Base-by-base conservation (phyloP, 805 yeast genomes). In the Kluyveromyces siamensis region DNA sequence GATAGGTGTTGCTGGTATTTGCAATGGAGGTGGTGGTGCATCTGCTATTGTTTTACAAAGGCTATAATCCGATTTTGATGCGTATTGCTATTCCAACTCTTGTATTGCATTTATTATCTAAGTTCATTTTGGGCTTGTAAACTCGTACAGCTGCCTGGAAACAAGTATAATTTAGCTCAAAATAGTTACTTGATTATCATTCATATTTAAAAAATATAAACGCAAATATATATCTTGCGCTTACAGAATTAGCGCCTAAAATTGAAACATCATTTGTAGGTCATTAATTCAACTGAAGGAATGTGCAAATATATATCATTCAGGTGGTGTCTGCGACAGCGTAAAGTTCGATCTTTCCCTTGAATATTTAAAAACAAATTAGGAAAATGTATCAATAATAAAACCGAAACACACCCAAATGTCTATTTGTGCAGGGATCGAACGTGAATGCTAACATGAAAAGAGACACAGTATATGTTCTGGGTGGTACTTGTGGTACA, bases 21-120 rank as follows among this genome's bases (percentile, higher is more conserved):
- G 99, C 78, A 93, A 93, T 70, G 99, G 99, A 75, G 99, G 99
- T 63, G 99, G 99, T 67, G 99, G 99, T 67, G 98, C 97, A 45
- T 84, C 96, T 49, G 83, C 98, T 25, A 74, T 93, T 61, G 87
- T 93, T 52, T 79, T 93, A 60, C 96, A 90, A 74, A 80, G 74
- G 60, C 62, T 80, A 41, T 76, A 67, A 51, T 27, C 27, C 37
- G 25, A 19, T 3, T 21, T 21, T 13, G 7, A 30, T 7, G 14
- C 35, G 35, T 30, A 8, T 30, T 30, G 35, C 35, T 30, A 30
- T 30, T 30, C 35, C 14, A 30, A 30, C 3, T 30, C 35, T 30
- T 30, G 35, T 30, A 30, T 30, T 30, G 35, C 35, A 30, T 30
- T 30, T 11, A 30, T 30, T 7, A 30, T 30, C 8, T 4, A 30